These are phyloP conservation scores for Chiua sp. DNA, from an alignment of 1,284 basidiomycete species.

Conservation along the genomic window DNA sequence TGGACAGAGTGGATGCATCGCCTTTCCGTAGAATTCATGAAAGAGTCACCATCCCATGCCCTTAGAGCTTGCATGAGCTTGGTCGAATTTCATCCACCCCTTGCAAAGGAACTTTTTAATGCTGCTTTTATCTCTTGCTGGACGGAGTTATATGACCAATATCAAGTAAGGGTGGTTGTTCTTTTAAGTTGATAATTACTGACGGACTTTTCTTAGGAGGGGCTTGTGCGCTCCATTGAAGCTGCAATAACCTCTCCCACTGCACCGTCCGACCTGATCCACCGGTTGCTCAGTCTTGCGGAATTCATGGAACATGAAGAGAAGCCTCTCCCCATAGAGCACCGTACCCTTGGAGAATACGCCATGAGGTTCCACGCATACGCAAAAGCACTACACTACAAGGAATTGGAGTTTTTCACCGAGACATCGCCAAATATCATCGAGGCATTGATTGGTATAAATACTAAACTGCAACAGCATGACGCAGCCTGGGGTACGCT, in stretches of 20 bases:
- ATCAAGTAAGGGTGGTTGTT: constrained; percentile 68
- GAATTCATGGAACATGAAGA: constrained; percentile 99
- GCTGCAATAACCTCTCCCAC: constrained; percentile 82
- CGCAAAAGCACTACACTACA: constrained; percentile 98
- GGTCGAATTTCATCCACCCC: constrained; percentile 90
- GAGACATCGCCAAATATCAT: constrained; percentile 90
- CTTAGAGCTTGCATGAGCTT: constrained; percentile 95
- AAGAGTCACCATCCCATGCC: constrained; percentile 97
- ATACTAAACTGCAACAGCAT: constrained; percentile 96
- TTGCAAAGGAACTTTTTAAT: constrained; percentile 97
- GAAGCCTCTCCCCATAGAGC: constrained; percentile 94
- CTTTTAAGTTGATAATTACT: constrained; percentile 1
- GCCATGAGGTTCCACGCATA: constrained; percentile 95
- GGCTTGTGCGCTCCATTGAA: constrained; percentile 92
- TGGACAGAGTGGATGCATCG: constrained; percentile 98
- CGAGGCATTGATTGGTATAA: constrained; percentile 96
- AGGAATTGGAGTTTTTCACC: constrained; percentile 96
- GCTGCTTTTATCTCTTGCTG: constrained; percentile 99
- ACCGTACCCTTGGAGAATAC: constrained; percentile 92
- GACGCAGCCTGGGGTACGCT: constrained; percentile 97
- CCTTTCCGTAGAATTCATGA: constrained; percentile 96
- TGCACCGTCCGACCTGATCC: constrained; percentile 92
- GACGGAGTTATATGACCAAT: constrained; percentile 95
- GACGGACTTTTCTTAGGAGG: constrained; percentile 67
- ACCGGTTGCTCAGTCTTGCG: constrained; percentile 93